Base-by-base conservation (phyloP, 495 filamentous ascomycete species). In the Xylaria flabelliformis region DNA sequence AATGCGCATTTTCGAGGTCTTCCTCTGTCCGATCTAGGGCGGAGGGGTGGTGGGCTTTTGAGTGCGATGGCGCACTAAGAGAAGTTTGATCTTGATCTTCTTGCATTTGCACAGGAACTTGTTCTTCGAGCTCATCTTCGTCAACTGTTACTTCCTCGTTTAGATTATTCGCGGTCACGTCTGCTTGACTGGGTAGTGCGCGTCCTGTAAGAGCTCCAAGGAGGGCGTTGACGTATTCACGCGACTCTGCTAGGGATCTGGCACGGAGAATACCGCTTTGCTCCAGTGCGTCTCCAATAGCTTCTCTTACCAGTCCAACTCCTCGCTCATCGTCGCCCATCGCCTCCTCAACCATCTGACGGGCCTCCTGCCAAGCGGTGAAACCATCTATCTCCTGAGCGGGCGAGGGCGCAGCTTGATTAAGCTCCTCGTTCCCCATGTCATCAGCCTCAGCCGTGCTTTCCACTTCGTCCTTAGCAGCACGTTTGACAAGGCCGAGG, bases 281-380 rank as follows among this genome's bases (percentile, higher is more conserved):
- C 70, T 80, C 76, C 8, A 86, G 72, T 6, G 84, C 83, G n/a
- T 83, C 76, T 46, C 81, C 79, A 24, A 86, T 80, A 3, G 83
- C 80, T 44, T 83, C 82, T n/a, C 80, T 74, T 19, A 86, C 77
- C 10, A 78, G 74, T 5, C 80, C 82, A 29, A 84, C 71, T 29
- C 83, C 84, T 46, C 82, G 72, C 69, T 87, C 88, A 66, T 90
- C 88, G 66, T 87, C 81, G 64, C 86, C 84, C 64, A 89, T 81
- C 7, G 83, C 82, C 58, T 88, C 81, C 70, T 89, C 83, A 3
- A 90, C 86, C 76, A 87, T 85, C 32, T 78, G 77, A 58, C 82
- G 85, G 39, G 88, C 81, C 39, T 85, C 83, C n/a, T 86, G 82
- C 86, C 88, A 90, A n/a, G 78, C 77, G 13, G 69, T 75, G 0